Conservation (phyloP, 805 yeast species). For the Lipomyces yamanashiensis region DNA sequence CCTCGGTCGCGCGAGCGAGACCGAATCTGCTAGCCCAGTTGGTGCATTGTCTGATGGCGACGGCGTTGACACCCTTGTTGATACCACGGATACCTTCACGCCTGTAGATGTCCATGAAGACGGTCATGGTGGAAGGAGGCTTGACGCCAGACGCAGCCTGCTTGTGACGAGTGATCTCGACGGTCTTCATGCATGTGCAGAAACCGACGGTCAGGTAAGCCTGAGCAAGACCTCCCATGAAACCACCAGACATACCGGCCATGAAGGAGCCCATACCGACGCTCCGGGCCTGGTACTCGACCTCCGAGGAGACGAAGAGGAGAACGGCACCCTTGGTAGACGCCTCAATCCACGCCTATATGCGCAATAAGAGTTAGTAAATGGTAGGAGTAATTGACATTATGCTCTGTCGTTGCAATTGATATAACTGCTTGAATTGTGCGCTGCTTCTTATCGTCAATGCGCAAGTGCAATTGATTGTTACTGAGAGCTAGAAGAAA, state of each 20-base stretch:
- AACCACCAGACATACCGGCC: constrained; percentile 94
- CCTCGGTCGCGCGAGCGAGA: constrained; percentile 88
- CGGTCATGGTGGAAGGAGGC: constrained; percentile 78
- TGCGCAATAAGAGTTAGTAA: background rate
- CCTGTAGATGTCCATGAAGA: constrained; percentile 79
- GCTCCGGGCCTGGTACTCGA: constrained; percentile 69
- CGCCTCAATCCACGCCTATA: constrained; percentile 92
- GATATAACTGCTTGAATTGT: too few species aligned
- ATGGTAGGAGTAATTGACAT: too few species aligned
- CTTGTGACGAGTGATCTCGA: constrained; percentile 91
- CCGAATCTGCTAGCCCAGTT: constrained; percentile 99
- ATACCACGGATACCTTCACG: constrained; percentile 93
- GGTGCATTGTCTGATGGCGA: constrained; percentile 97
- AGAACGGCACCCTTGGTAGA: constrained; percentile 98
- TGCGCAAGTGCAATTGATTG: too few species aligned
- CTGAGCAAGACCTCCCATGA: constrained; percentile 84
- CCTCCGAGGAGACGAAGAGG: constrained; percentile 88
- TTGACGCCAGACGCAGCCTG: constrained; percentile 70
- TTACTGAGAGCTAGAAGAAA: too few species aligned
- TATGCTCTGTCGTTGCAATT: too few species aligned
- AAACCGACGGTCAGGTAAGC: constrained; percentile 86
- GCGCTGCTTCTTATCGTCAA: too few species aligned
- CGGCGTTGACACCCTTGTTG: constrained; percentile 97
- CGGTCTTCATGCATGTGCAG: constrained; percentile 99
- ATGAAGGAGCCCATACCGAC: constrained; percentile 72